phyloP scores from a whole-genome alignment of 2,329 filamentous ascomycete genomes.

The Pseudomassariella vexata region DNA sequence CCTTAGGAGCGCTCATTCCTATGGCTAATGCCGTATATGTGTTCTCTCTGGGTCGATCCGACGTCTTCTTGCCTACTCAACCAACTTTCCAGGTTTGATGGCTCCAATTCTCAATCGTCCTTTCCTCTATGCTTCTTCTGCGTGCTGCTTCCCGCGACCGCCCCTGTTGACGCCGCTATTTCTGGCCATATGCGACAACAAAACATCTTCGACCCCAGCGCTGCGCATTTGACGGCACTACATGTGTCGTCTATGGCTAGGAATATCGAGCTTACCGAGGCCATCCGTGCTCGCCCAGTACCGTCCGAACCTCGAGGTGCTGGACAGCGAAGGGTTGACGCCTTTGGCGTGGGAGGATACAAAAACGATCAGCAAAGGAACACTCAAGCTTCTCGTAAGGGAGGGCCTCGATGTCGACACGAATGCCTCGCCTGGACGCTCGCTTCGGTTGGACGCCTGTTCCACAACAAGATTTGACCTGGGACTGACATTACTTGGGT shows the following conservation, averaged over 20 bases:
- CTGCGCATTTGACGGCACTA: constrained; percentile 1
- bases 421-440: neutral
- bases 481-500: too few species aligned
- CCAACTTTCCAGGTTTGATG: too few species aligned
- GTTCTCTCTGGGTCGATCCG: too few species aligned
- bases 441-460: neutral
- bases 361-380: neutral
- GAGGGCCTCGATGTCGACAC: neutral
- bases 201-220: neutral
- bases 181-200: constrained; percentile 1
- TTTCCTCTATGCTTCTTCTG: too few species aligned
- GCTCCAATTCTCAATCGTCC: too few species aligned
- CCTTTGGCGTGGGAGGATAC: neutral
- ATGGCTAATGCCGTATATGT: too few species aligned
- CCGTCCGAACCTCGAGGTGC: neutral
- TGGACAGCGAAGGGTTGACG: neutral
- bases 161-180: constrained; percentile 1
- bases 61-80: too few species aligned
- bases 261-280: neutral
- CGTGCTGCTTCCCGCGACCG: neutral
- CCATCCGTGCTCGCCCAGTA: neutral
- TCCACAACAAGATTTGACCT: too few species aligned
- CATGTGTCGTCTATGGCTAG: neutral
- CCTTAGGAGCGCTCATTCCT: too few species aligned
- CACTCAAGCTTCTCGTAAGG: neutral